Evolutionary conservation across 306 rosid genomes (phyloP), one percentile per base, ranked within the genome.

Genomic region (Vigna unguiculata): DNA sequence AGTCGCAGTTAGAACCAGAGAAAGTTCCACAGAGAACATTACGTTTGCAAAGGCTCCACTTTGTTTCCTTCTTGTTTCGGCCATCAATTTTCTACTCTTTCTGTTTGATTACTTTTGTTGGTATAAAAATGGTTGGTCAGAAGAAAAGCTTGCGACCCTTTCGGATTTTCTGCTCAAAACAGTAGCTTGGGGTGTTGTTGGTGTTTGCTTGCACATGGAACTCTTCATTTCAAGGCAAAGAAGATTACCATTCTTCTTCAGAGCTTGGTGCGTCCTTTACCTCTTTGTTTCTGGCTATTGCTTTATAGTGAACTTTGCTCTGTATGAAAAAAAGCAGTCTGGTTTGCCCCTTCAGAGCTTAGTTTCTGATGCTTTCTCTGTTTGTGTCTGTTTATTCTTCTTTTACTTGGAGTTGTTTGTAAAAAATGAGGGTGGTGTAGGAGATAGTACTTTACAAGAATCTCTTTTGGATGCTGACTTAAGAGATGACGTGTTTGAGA

Each of bases 101-200:
- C 34, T 60, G 24, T 48, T 77, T 49, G 16, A 49, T 73, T 78
- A 41, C 73, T 73, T 78, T 28, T 66, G 16, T 58, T 83, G 67
- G 74, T 47, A 36, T 48, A 66, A 59, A 66, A 78, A 62, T 67
- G 55, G 51, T 60, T 78, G 77, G 83, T 78, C 86, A 10, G 73
- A 49, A 58, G 80, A 73, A 59, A 17, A 75, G 45, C 69, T 73
- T 7, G 77, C 78, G 67, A 78, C 25, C 40, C 72, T 75, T 49
- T 49, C 36, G 72, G 80, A 75, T 63, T 63, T 63, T 25, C 52
- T 69, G 9, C 53, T 63, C 72, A 75, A 63, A 63, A 36, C 64
- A 13, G 30, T 75, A 21, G 63, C 80, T 7, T 63, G 80, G 80
- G 72, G 53, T 48, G 72, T 63, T 21, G 51, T 11, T 36, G 32